phyloP scores from a whole-genome alignment of 768 basidiomycete species.

The Sistotremastrum niveocremeum region DNA sequence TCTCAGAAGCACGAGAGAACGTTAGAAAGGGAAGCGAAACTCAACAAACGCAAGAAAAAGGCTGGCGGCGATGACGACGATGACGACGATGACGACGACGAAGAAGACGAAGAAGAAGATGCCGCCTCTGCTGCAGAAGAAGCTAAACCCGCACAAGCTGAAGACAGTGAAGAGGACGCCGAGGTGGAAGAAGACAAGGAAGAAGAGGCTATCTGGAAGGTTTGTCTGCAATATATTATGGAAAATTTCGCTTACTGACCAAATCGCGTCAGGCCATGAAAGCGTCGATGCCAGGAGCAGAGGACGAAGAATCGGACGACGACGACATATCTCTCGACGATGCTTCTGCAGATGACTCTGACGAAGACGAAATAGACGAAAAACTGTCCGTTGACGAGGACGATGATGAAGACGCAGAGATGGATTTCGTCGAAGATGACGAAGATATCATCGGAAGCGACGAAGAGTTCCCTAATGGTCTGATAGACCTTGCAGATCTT shows the following conservation, averaged over 20 bases:
- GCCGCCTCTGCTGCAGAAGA: constrained; percentile 17
- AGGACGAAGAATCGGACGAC: constrained; percentile 23
- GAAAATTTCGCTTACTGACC: not conserved
- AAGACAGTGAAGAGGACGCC: constrained; percentile 18
- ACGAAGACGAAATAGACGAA: constrained; percentile 10
- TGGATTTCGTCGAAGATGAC: constrained; percentile 30
- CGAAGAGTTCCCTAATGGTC: constrained; percentile 37
- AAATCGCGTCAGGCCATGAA: constrained; percentile 60
- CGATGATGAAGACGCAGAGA: constrained; percentile 13
- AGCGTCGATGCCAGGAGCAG: constrained; percentile 58
- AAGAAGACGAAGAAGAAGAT: constrained; percentile 21
- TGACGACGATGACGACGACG: constrained; percentile 10
- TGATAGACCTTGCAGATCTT: constrained; percentile 49
- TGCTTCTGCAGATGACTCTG: constrained; percentile 19
- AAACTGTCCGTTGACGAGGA: constrained; percentile 4
- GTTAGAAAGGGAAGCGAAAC: constrained; percentile 33
- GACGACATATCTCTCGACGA: constrained; percentile 14
- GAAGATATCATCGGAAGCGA: constrained; percentile 54
- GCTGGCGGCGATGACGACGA: constrained; percentile 17
- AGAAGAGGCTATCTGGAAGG: constrained; percentile 85
- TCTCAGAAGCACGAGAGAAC: constrained; percentile 49
- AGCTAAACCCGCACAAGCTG: constrained; percentile 12
- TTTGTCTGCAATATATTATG: constrained; percentile 17
- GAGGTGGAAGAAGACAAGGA: constrained; percentile 34
- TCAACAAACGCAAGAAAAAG: constrained; percentile 30